Evolutionary conservation across 768 basidiomycete genomes (phyloP).

Genomic region (Boletus pseudo-olivaceus): DNA sequence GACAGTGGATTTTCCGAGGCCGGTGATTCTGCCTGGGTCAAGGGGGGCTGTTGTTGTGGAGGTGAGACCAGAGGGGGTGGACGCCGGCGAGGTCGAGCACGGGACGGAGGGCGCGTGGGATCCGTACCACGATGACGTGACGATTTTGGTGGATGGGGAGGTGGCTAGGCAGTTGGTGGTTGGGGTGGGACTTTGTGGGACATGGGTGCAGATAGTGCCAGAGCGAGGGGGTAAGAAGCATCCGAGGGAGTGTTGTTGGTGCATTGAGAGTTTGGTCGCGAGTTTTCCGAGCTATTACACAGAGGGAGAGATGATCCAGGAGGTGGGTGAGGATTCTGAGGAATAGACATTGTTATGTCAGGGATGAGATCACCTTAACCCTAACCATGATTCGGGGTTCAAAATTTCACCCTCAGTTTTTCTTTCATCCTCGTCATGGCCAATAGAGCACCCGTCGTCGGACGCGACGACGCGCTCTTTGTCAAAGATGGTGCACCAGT

Average conservation of each 20-base stretch:
- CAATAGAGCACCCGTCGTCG: neutral
- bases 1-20: slow-evolving; percentile 34
- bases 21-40: slow-evolving; percentile 31
- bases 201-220: slow-evolving; percentile 34
- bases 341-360: neutral
- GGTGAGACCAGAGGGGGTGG: neutral
- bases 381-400: slow-evolving; percentile 31
- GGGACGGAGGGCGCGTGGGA: slow-evolving; percentile 35
- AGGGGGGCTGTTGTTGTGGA: slow-evolving; percentile 22
- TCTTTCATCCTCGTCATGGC: neutral
- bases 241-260: slow-evolving; percentile 44
- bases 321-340: neutral
- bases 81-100: neutral
- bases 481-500: slow-evolving; percentile 20
- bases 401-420: slow-evolving; percentile 13
- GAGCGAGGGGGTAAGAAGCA: slow-evolving; percentile 6
- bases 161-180: slow-evolving; percentile 11
- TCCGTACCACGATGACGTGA: slow-evolving; percentile 27
- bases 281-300: slow-evolving; percentile 50
- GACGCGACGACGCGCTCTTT: slow-evolving; percentile 16
- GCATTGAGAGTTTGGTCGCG: slow-evolving; percentile 49
- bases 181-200: slow-evolving; percentile 35
- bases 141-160: slow-evolving; percentile 25
- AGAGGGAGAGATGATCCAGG: slow-evolving; percentile 11
- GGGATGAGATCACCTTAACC: slow-evolving; percentile 19